Evolutionary conservation across 768 basidiomycete species (phyloP), one percentile per base, ranked within the genome.

Genomic region (Tricholoma bakamatsutake): DNA sequence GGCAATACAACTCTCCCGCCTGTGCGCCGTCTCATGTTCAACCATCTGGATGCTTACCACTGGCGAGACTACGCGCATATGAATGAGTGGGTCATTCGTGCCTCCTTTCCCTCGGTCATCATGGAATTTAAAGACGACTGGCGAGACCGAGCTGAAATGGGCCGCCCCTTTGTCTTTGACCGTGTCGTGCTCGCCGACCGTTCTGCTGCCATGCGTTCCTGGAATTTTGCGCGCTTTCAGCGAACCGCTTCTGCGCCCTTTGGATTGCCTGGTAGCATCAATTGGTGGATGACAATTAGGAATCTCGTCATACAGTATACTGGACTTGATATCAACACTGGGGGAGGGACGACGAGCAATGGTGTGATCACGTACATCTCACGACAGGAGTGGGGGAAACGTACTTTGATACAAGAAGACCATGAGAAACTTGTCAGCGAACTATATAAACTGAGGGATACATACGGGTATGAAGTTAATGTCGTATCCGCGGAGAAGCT

Each of bases 361-460:
- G 88, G 87, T 0, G 94, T 98, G 24, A 93, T 98, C 71, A 96
- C 94, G 10, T 98, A 98, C 63, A 80, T 97, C 57, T 91, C 88
- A 8, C 80, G 94, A 4, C 94, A 98, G 66, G 82, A 78, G 2
- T 98, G 93, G 94, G 87, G 84, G 13, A 74, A 93, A 43, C 79
- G 94, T 18, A 95, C 87, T 85, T 69, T 98, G 54, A 80, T 81
- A 31, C 79, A 76, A 30, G 80, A 81, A 54, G 80, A 93, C 64
- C 93, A 98, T 67, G 86, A 93, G 3, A 78, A 72, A 51, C 80
- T 98, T 8, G 92, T 97, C 1, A 62, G 73, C 55, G 90, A 87
- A 66, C 70, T 98, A 17, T 75, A 84, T 62, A 81, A 80, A 59
- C 72, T 96, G 47, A 77, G 83, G 24, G 84, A 88, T 55, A 61